Conservation (phyloP, 305 asterid genomes). For the Rubia occidens region DNA sequence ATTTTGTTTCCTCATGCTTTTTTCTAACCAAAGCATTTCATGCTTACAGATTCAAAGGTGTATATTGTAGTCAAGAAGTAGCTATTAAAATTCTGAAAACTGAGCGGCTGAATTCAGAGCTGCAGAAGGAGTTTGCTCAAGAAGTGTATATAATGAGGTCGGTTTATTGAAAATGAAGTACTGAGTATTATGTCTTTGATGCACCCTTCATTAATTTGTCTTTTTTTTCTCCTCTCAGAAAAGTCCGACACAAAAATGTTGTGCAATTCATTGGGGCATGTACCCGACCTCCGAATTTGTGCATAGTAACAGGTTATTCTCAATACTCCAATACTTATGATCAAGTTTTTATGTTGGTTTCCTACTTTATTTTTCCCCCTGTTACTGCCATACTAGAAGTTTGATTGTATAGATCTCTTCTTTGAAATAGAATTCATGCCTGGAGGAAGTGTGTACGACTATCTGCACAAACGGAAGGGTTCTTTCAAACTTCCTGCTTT, state of each 20-base stretch:
- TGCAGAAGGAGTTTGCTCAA: constrained; percentile 45
- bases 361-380: background rate
- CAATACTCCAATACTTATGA: constrained; percentile 2
- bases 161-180: constrained; percentile 7
- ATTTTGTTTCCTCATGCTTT: background rate
- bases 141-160: constrained; percentile 47
- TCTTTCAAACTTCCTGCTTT: constrained; percentile 74
- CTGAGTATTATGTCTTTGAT: background rate
- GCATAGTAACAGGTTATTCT: constrained; percentile 73
- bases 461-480: constrained; percentile 86
- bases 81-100: constrained; percentile 46
- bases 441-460: constrained; percentile 95
- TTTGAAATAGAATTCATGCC: constrained; percentile 68
- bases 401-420: constrained; percentile 6
- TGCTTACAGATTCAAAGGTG: constrained; percentile 28
- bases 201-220: constrained; percentile 12
- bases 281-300: constrained; percentile 79
- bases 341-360: background rate
- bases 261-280: constrained; percentile 97
- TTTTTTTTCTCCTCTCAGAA: constrained; percentile 50
- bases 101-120: constrained; percentile 31
- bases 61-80: constrained; percentile 40
- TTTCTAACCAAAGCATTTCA: constrained; percentile 1
- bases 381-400: constrained; percentile 8
- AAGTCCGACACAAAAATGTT: constrained; percentile 90